Conservation (phyloP, 106 monocot genomes). For the Allium fistulosum region DNA sequence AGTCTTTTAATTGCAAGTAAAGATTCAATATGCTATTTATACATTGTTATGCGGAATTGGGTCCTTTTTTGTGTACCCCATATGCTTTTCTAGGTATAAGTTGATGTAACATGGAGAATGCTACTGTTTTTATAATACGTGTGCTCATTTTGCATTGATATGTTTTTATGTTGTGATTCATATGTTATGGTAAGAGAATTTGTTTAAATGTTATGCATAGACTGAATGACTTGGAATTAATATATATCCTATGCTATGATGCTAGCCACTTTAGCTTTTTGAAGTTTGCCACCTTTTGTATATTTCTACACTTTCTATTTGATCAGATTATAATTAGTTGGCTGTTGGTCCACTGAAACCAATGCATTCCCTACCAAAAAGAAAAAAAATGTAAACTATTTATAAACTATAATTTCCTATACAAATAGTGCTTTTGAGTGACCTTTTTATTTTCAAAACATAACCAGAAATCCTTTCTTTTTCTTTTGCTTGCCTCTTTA, state of each 20-base stretch:
- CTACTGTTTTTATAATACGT: neutral
- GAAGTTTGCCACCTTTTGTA: neutral
- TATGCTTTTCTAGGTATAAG: neutral
- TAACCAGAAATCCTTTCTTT: too few relatives aligned
- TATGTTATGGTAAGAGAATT: neutral
- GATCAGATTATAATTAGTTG: neutral
- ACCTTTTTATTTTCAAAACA: too few relatives aligned
- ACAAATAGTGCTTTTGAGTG: conserved; percentile 4
- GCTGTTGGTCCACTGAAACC: conserved; percentile 1
- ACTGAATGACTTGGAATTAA: neutral
- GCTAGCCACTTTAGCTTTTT: conserved; percentile 7
- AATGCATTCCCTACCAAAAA: neutral
- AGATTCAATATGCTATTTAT: too few relatives aligned
- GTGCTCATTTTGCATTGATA: neutral
- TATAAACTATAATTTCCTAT: conserved; percentile 4
- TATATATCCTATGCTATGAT: neutral
- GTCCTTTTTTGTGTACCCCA: neutral
- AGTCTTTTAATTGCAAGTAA: too few relatives aligned
- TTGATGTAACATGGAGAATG: neutral
- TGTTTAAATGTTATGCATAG: neutral
- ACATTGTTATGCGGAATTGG: conserved; percentile 2
- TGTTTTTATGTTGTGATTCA: neutral
- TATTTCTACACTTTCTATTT: neutral
- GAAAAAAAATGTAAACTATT: neutral
- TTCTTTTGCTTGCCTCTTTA: too few relatives aligned